phyloP scores from a whole-genome alignment of 805 yeast genomes.

The Zygoascus biomembranicola region DNA sequence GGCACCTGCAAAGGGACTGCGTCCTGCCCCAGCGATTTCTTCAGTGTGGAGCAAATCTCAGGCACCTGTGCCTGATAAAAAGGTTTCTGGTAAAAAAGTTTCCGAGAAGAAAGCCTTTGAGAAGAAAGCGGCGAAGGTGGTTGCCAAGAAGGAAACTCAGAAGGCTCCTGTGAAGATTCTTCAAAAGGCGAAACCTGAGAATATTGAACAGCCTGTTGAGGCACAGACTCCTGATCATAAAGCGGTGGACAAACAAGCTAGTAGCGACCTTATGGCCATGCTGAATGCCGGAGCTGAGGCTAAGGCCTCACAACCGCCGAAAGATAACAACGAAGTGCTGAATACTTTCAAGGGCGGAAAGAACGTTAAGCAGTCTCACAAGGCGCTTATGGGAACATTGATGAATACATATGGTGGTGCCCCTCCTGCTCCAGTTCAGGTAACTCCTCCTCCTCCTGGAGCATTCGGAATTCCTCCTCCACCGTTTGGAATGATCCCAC shows the following conservation, averaged over 20 bases:
- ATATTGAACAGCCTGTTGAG: background rate
- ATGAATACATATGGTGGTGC: conserved; percentile 14
- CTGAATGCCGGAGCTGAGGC: conserved; percentile 1
- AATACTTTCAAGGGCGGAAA: conserved; percentile 11
- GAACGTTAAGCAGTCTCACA: conserved; percentile 11
- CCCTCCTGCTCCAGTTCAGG: conserved; percentile 12
- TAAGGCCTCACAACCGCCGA: background rate
- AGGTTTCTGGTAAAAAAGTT: conserved; percentile 4
- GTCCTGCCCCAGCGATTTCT: background rate
- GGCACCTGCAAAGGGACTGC: background rate
- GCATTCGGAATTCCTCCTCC: conserved; percentile 14
- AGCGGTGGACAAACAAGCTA: conserved; percentile 18
- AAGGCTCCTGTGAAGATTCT: conserved; percentile 9
- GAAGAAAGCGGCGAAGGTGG: conserved; percentile 4
- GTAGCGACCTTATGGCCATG: conserved; percentile 16
- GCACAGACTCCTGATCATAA: background rate
- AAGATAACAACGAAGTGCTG: conserved; percentile 12
- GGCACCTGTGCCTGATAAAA: background rate
- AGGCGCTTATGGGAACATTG: conserved; percentile 16
- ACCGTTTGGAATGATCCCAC: conserved; percentile 23
- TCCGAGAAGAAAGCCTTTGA: conserved; percentile 1
- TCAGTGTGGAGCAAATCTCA: conserved; percentile 2
- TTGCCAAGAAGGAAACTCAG: background rate
- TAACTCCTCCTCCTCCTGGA: conserved; percentile 8
- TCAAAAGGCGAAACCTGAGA: conserved; percentile 1